Conservation (phyloP, 2,329 filamentous ascomycete species). For the Fusarium concolor region DNA sequence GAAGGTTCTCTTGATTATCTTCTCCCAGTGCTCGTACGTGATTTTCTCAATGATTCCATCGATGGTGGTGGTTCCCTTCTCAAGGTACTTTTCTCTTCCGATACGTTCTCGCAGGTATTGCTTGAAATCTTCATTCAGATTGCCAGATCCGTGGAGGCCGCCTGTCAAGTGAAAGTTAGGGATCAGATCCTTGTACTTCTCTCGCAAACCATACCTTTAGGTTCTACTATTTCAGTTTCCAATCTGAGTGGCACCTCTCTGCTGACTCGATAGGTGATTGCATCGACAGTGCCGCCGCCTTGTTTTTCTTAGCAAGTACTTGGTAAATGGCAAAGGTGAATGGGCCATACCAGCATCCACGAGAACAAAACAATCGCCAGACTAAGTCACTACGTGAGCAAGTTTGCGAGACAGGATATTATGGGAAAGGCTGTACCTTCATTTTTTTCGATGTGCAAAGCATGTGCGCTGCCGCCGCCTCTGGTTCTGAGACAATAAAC, state of each 20-base stretch:
- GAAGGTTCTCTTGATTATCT: background rate
- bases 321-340: fast-evolving
- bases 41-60: background rate
- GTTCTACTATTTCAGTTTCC: background rate
- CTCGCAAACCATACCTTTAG: background rate
- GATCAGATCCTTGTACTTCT: fast-evolving
- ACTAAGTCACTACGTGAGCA: background rate
- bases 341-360: background rate
- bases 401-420: too few species aligned
- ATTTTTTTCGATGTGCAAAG: background rate
- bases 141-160: constrained; percentile 1
- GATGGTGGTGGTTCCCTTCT: background rate
- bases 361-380: background rate
- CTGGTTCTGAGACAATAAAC: constrained; percentile 8
- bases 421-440: background rate
- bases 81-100: background rate
- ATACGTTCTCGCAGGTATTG: background rate
- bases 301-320: fast-evolving
- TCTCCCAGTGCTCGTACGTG: background rate
- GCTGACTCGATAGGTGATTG: background rate
- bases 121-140: background rate
- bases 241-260: background rate
- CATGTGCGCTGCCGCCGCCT: background rate
- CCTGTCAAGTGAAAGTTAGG: background rate
- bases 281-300: constrained; percentile 11